Percentiles rank a stretch among this genome's conserved stretches.
phyloP scores from a whole-genome alignment of 2,329 filamentous ascomycete species.

The Botrytis porri region DNA sequence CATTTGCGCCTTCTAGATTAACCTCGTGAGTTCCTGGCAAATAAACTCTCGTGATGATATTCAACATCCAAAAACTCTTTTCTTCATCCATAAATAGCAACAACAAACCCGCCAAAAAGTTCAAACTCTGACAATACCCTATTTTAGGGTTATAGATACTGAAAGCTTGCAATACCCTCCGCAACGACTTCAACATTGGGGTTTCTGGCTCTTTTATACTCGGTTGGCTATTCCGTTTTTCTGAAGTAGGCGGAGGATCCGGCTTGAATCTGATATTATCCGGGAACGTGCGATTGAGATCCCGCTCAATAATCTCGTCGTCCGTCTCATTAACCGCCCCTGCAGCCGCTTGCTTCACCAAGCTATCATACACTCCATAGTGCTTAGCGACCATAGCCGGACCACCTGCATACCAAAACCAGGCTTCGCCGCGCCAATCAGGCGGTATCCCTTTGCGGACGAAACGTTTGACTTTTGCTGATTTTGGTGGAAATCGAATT shows the following conservation, averaged over 20 bases:
- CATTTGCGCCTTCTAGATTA: slow-evolving; percentile 85
- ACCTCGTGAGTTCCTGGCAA: slow-evolving; percentile 90
- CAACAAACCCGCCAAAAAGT: slow-evolving; percentile 87
- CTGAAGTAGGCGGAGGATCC: slow-evolving; percentile 35
- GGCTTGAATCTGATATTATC: slow-evolving; percentile 92
- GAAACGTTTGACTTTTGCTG: slow-evolving; percentile 82
- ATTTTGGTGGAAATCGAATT: slow-evolving; percentile 74
- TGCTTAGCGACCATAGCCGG: slow-evolving; percentile 75
- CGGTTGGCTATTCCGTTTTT: slow-evolving; percentile 36
- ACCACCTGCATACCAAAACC: slow-evolving; percentile 94
- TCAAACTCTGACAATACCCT: slow-evolving; percentile 93
- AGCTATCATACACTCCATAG: slow-evolving; percentile 69
- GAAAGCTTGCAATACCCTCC: slow-evolving; percentile 84
- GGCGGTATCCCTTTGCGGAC: slow-evolving; percentile 91
- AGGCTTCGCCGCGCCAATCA: slow-evolving; percentile 90
- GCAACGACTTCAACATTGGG: slow-evolving; percentile 74
- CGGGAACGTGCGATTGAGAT: slow-evolving; percentile 89
- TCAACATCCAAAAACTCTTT: slow-evolving; percentile 88
- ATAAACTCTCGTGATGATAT: slow-evolving; percentile 84
- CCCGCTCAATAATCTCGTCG: slow-evolving; percentile 86
- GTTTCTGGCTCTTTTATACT: slow-evolving; percentile 53
- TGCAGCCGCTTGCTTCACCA: slow-evolving; percentile 61
- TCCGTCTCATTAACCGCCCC: slow-evolving; percentile 66
- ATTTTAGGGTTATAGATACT: slow-evolving; percentile 87
- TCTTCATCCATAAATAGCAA: slow-evolving; percentile 88